These are phyloP conservation scores for Coemansia sp. DNA, from an alignment of 192 early-diverging fungal species.

Conservation along the genomic window DNA sequence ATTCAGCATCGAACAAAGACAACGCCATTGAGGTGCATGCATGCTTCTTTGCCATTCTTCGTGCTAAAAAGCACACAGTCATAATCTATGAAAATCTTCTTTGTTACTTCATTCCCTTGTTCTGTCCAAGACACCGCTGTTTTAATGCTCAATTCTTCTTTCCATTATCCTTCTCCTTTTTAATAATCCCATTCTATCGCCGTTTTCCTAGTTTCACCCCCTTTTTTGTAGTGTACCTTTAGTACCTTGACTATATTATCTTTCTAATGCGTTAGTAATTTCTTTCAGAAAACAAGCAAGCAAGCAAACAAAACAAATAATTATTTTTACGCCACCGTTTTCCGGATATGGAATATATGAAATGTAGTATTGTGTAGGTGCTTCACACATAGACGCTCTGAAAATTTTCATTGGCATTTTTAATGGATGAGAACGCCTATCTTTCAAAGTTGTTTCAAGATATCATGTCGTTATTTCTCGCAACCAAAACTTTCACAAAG, in stretches of 20 bases:
- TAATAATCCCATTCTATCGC: conserved; percentile 1
- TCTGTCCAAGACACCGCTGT: not conserved
- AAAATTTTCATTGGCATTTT: not conserved
- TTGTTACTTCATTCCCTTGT: not conserved
- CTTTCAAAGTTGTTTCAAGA: too few relatives aligned
- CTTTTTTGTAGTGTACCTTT: conserved; percentile 1
- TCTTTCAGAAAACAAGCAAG: not conserved
- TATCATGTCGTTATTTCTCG: too few relatives aligned
- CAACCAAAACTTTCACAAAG: too few relatives aligned
- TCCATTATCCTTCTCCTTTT: not conserved
- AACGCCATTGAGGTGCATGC: conserved; percentile 4
- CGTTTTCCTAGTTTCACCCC: not conserved
- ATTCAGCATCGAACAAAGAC: not conserved
- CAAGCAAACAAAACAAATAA: not conserved
- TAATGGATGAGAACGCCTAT: too few relatives aligned
- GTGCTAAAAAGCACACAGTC: not conserved
- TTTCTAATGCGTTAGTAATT: not conserved
- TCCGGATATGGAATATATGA: not conserved
- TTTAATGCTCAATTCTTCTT: not conserved
- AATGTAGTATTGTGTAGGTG: not conserved
- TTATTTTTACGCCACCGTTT: conserved; percentile 4
- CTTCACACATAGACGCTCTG: not conserved
- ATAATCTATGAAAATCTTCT: conserved; percentile 3
- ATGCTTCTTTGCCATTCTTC: not conserved
- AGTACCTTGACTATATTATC: not conserved